Evolutionary conservation across 257 asterid species (phyloP), one percentile per base, ranked within the genome.

Genomic region (Echites panduratus): DNA sequence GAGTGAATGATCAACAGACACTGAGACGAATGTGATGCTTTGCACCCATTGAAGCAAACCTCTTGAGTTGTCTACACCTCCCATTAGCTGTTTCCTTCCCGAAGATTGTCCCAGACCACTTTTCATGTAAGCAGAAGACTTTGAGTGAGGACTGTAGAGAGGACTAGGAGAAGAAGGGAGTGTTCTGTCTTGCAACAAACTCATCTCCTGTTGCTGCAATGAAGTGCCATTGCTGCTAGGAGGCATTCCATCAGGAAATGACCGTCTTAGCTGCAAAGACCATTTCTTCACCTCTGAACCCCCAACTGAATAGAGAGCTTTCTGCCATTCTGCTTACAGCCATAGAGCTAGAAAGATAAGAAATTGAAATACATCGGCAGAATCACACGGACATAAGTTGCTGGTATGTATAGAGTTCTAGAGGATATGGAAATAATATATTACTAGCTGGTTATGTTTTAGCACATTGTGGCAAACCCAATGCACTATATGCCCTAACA

Each of bases 211-310:
- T 83, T 87, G 97, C 87, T 89, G 99, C 82, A 89, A 76, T 20
- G 97, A 82, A 64, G 84, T 84, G 40, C 98, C 97, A 66, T 92
- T 95, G 89, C 94, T 95, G 74, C 87, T 84, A 22, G 96, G 84
- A 47, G 96, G 79, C 73, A 90, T 79, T 75, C 97, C 98, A 76
- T 95, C 99, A 35, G 99, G 95, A 67, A 89, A 75, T 53, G 97
- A 85, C 71, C 96, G 86, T 62, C 99, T 81, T 70, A 95, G 91
- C 89, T 95, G 99, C 83, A 95, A 83, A 47, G 99, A 87, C 98
- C 99, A 95, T 83, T 95, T 95, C 78, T 90, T 90, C 76, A 95
- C 95, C 80, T 95, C 98, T 1, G 98, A 85, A 74, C 99, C 98
- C 73, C 99, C 97, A 77, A 93, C 84, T 45, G 98, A 80, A 77